Base-by-base conservation (phyloP, 305 asterid genomes). In the Rubia tinctorum region DNA sequence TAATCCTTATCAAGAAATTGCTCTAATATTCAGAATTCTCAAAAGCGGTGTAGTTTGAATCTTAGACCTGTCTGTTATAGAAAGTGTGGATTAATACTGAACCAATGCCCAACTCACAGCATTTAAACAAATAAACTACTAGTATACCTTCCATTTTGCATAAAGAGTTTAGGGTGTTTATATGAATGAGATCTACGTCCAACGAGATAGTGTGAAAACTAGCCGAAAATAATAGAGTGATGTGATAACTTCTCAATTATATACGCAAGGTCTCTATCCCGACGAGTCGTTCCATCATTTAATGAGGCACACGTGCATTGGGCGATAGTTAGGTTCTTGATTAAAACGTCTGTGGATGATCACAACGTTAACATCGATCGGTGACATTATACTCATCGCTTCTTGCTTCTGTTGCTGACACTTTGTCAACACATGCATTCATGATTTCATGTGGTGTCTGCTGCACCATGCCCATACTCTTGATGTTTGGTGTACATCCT, bases 291-390 rank as follows among this genome's bases (percentile, higher is more conserved):
- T 73, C 30, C 74, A 3, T 43, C 23, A 59, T 61, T 75, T 59
- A 75, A 27, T 75, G 74, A 68, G 12, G 30, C 78, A 68, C 78
- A 75, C 78, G 74, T 75, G 78, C 78, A 75, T 2, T 68, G n/a
- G 74, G 62, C 25, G 30, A 61, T 68, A 17, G 58, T 49, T 58
- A 43, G 59, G 42, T 75, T 60, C 47, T 59, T 59, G 69, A 27
- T 51, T 17, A 1, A 15, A 51, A 51, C 63, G 27, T n/a, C 25
- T 58, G 18, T n/a, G 66, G 73, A 68, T 59, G n/a, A 47, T 47
- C n/a, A n/a, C 18, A 18, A 47, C 14, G 53, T 47, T 51, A 51
- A 51, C 58, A 6, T 51, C 9, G 49, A 44, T 44, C 14, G 12
- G 44, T 44, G 13, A n/a, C n/a, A n/a, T n/a, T n/a, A n/a, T n/a